Conservation (phyloP, 345 rosid genomes). For the Brassica rapa region DNA sequence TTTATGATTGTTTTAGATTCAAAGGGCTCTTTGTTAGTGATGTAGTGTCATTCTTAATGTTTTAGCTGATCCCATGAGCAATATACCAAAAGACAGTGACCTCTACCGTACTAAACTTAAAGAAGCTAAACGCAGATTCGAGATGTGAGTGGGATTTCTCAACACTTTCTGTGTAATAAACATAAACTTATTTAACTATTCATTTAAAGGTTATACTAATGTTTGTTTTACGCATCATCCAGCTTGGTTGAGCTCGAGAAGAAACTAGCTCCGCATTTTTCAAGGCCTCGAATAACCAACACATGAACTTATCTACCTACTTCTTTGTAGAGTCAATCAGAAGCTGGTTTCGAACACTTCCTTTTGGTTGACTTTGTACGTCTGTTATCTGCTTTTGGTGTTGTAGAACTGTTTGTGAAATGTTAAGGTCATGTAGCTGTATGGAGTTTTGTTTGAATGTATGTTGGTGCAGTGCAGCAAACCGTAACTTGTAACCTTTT, state of each 20-base stretch:
- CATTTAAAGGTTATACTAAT: neutral
- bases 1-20: neutral
- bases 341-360: neutral
- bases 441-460: neutral
- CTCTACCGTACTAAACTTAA: slow-evolving; percentile 63
- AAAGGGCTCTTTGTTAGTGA: neutral
- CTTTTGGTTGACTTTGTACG: slow-evolving; percentile 14
- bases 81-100: slow-evolving; percentile 82
- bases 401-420: neutral
- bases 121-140: slow-evolving; percentile 76
- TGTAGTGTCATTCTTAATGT: neutral
- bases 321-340: neutral
- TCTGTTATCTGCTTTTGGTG: slow-evolving; percentile 18
- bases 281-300: slow-evolving; percentile 41
- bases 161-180: neutral
- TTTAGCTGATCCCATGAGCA: slow-evolving; percentile 67
- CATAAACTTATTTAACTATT: neutral
- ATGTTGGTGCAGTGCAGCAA: neutral
- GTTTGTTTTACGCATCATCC: slow-evolving; percentile 29
- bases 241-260: slow-evolving; percentile 84
- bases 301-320: slow-evolving; percentile 16
- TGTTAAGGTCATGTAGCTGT: neutral
- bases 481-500: neutral
- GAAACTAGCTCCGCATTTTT: slow-evolving; percentile 67
- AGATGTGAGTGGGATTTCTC: slow-evolving; percentile 58